Base-by-base conservation (phyloP, 2,329 filamentous ascomycete genomes). In the Claviceps spartinae region DNA sequence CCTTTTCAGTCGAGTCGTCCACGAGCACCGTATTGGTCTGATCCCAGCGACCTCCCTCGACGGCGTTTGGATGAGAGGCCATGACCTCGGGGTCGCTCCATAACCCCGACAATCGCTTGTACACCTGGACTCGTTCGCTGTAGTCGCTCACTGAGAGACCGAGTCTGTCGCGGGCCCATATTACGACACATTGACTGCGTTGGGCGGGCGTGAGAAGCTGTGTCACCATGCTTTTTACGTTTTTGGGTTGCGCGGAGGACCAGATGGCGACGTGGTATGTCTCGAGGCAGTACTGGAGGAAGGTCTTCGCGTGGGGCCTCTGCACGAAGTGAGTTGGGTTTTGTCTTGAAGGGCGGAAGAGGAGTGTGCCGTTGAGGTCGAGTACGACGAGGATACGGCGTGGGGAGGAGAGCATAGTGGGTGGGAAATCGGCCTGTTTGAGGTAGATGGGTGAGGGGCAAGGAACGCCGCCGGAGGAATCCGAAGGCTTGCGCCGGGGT, bases 301-400 rank as follows among this genome's bases (percentile, higher is more conserved):
- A 96, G 0, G 69, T 58, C 2, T 70, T 60, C 1, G 93, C 76
- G 56, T 82, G 75, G 0, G 86, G 86, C 1, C 93, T 84, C 57
- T 76, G 69, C 44, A 81, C 68, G 63, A 89, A 86, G 43, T 66
- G 64, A 9, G 72, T 75, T 6, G 69, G 67, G 1, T 61, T 62
- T 26, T 63, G 64, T 46, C 72, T 71, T 50, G 72, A 73, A 8
- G 81, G 83, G 5, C 93, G 85, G 68, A 79, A 76, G 38, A 97
- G 77, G 1, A 98, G 75, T 0, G 91, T 96, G 56, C 93, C 93
- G 66, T 97, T 98, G 40, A 98, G 78, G 68, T 98, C 93, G 55
- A 97, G 79, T 47, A 97, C 79, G 49, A 98, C 74, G 22, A 98
- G 80, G 37, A 95, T 76, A 16, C 77, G 78, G 42, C 79, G 79